phyloP scores from a whole-genome alignment of 164 flowering plant genomes.

The Nymphaea colorata region DNA sequence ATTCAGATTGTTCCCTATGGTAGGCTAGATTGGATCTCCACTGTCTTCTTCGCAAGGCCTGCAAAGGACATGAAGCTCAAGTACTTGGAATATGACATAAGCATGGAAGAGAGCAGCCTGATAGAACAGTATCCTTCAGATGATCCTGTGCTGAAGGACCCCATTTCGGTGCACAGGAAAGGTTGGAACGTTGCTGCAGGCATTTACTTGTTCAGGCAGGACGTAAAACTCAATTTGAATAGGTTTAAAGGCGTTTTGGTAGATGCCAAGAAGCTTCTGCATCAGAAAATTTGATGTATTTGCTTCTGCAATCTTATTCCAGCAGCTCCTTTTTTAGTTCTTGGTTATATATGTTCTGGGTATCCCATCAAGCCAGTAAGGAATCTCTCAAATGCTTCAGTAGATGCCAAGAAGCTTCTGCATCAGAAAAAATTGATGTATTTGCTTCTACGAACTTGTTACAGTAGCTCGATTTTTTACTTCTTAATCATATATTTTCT shows the following conservation, averaged over 20 bases:
- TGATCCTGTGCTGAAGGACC: slow-evolving; percentile 13
- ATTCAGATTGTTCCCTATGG: slow-evolving; percentile 27
- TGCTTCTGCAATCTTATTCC: too few species aligned
- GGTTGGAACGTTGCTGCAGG: slow-evolving; percentile 4
- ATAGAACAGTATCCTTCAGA: slow-evolving; percentile 9
- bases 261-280: slow-evolving; percentile 7
- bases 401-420: slow-evolving; percentile 7
- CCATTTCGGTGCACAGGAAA: slow-evolving; percentile 2
- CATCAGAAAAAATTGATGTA: not conserved
- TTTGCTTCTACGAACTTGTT: too few species aligned
- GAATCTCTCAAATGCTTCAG: not conserved
- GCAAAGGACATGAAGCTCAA: slow-evolving; percentile 15
- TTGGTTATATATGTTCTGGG: too few species aligned
- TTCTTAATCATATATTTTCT: too few species aligned
- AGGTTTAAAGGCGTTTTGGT: slow-evolving; percentile 3
- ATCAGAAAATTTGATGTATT: not conserved
- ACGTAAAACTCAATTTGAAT: slow-evolving; percentile 11
- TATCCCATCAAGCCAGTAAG: too few species aligned
- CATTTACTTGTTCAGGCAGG: slow-evolving; percentile 8
- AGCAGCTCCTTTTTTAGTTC: too few species aligned
- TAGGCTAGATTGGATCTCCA: slow-evolving; percentile 10
- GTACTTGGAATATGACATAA: slow-evolving; percentile 22
- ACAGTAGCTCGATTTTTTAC: too few species aligned
- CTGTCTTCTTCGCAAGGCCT: slow-evolving; percentile 11
- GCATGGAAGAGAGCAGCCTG: slow-evolving; percentile 19